Conservation (phyloP, 345 rosid species). For the Geranium rotundifolium region DNA sequence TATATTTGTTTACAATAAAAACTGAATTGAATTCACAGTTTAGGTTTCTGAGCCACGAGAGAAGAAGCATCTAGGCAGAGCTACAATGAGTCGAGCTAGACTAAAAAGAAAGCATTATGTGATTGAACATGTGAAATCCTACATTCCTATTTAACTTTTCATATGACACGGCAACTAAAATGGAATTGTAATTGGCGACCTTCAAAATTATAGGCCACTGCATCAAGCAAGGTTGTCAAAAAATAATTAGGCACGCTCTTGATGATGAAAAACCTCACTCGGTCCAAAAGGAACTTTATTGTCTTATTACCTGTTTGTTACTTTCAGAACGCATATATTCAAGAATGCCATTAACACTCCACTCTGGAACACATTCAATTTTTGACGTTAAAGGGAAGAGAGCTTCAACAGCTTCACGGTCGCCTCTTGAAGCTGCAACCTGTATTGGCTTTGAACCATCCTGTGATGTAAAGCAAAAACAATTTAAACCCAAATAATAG, state of each 20-base stretch:
- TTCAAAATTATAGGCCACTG: too few species aligned
- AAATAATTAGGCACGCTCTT: too few species aligned
- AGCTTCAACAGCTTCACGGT: constrained; percentile 50
- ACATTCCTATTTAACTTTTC: too few species aligned
- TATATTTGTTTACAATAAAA: too few species aligned
- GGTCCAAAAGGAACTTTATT: background rate
- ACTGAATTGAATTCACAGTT: background rate
- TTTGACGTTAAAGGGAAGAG: constrained; percentile 60
- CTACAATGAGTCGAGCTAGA: too few species aligned
- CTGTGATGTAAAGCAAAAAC: constrained; percentile 25
- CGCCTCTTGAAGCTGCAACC: constrained; percentile 75
- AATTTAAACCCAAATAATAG: background rate
- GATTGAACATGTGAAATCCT: too few species aligned
- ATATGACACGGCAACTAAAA: too few species aligned
- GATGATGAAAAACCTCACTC: too few species aligned
- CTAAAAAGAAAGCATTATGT: too few species aligned
- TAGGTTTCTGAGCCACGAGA: background rate
- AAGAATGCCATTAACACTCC: constrained; percentile 74
- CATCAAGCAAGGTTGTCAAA: too few species aligned
- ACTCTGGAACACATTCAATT: constrained; percentile 39
- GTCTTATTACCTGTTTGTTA: constrained; percentile 28
- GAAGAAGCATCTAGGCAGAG: too few species aligned
- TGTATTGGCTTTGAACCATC: constrained; percentile 74
- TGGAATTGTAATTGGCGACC: too few species aligned
- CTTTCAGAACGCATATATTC: constrained; percentile 44